phyloP scores from a whole-genome alignment of 306 rosid genomes.

The Quercus aquifolioides region DNA sequence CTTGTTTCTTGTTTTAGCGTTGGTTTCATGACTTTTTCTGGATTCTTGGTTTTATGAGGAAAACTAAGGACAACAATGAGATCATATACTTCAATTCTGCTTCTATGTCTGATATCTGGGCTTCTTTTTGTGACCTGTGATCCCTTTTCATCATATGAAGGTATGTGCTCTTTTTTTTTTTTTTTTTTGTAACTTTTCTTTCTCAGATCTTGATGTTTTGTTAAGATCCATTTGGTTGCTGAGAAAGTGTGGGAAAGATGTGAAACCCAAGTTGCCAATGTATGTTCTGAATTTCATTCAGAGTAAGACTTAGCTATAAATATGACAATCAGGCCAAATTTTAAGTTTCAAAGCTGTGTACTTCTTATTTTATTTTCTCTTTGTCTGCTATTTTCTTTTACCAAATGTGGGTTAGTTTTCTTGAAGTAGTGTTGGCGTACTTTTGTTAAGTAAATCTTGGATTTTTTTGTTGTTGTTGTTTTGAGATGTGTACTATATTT shows the following conservation, averaged over 20 bases:
- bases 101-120: conserved; percentile 44
- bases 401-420: background rate
- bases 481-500: conserved; percentile 3
- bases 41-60: conserved; percentile 25
- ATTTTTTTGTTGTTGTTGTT: conserved; percentile 1
- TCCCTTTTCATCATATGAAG: conserved; percentile 59
- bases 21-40: conserved; percentile 36
- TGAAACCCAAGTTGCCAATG: conserved; percentile 21
- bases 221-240: conserved; percentile 22
- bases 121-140: conserved; percentile 45
- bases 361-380: background rate
- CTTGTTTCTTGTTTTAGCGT: conserved; percentile 30
- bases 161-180: conserved; percentile 29
- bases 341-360: background rate
- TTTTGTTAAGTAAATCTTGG: conserved; percentile 3
- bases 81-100: conserved; percentile 40
- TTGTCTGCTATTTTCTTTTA: conserved; percentile 1
- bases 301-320: background rate
- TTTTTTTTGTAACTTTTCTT: conserved; percentile 1
- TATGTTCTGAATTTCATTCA: background rate
- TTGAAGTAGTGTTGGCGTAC: conserved; percentile 3
- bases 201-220: conserved; percentile 54
- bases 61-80: conserved; percentile 48
- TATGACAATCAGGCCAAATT: background rate
- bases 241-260: conserved; percentile 19